Percentiles rank a stretch among this genome's conserved stretches.
Conservation (phyloP, 2,329 filamentous ascomycete genomes). For the Trichoderma brevicompactum region DNA sequence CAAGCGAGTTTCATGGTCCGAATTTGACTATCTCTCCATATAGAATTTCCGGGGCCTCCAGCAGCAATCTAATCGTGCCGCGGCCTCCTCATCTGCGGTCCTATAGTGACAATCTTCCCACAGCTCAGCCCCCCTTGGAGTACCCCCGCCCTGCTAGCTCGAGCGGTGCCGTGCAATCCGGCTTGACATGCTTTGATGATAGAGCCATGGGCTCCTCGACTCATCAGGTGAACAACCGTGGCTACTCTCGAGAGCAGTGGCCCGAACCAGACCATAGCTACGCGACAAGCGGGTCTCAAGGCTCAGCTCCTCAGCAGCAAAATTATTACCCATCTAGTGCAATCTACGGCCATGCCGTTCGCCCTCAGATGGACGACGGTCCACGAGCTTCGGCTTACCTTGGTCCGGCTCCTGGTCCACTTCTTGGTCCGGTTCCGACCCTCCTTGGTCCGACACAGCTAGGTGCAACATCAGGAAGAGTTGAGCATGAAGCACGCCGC, state of each 20-base stretch:
- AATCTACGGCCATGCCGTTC: slow-evolving; percentile 15
- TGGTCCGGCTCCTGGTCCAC: not conserved
- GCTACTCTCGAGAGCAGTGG: slow-evolving; percentile 8
- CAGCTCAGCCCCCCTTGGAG: slow-evolving; percentile 26
- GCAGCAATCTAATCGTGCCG: not conserved
- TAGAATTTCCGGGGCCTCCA: not conserved
- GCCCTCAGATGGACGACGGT: slow-evolving; percentile 14
- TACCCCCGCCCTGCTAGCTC: slow-evolving; percentile 33
- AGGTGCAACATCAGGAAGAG: not conserved
- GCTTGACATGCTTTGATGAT: slow-evolving; percentile 14
- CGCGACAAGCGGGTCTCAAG: not conserved
- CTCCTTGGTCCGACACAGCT: not conserved
- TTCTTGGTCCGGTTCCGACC: not conserved
- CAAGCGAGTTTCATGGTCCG: not conserved
- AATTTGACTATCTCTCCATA: not conserved
- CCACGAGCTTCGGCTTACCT: not conserved
- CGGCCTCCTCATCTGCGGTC: slow-evolving; percentile 36
- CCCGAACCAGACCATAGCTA: not conserved
- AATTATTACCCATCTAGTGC: not conserved
- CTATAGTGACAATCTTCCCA: slow-evolving; percentile 33
- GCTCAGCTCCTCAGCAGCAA: slow-evolving; percentile 13
- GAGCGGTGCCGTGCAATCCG: slow-evolving; percentile 26
- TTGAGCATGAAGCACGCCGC: not conserved
- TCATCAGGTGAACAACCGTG: slow-evolving; percentile 23
- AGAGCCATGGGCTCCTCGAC: not conserved